phyloP scores from a whole-genome alignment of 441 rosid genomes.

The Hypseocharis bilobata region DNA sequence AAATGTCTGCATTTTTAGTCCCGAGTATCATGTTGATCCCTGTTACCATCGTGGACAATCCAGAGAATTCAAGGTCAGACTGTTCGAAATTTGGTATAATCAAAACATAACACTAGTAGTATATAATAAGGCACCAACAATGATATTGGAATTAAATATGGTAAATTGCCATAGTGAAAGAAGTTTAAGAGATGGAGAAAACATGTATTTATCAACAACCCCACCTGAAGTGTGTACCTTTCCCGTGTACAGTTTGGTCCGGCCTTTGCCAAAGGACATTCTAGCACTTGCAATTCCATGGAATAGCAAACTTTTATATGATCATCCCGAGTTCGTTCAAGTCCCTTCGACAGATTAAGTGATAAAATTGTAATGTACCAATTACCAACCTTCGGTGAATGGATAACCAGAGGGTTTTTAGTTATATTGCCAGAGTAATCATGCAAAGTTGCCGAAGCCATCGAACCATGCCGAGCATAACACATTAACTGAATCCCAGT shows the following conservation, averaged over 20 bases:
- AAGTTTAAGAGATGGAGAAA: not conserved
- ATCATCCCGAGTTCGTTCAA: conserved; percentile 28
- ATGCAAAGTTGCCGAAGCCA: conserved; percentile 51
- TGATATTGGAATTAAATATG: not conserved
- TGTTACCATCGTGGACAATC: not conserved
- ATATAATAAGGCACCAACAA: not conserved
- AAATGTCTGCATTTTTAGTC: not conserved
- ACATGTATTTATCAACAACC: not conserved
- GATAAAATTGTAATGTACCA: conserved; percentile 62
- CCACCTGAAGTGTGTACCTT: conserved; percentile 66
- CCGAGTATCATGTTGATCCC: not conserved
- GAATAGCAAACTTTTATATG: conserved; percentile 55
- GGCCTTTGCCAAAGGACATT: conserved; percentile 68
- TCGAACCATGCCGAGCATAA: conserved; percentile 66
- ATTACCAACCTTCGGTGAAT: conserved; percentile 59
- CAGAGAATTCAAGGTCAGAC: not conserved
- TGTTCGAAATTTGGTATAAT: not conserved
- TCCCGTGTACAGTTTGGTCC: conserved; percentile 62
- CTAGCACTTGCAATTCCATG: conserved; percentile 44
- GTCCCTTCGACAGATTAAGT: conserved; percentile 37
- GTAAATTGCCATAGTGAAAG: not conserved
- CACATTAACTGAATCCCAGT: conserved; percentile 43
- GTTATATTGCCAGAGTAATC: conserved; percentile 62
- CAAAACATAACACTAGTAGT: not conserved
- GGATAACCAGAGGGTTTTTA: conserved; percentile 50